Evolutionary conservation across 441 rosid species (phyloP), one percentile per base, ranked within the genome.

Genomic region (Pelargonium citronellum): DNA sequence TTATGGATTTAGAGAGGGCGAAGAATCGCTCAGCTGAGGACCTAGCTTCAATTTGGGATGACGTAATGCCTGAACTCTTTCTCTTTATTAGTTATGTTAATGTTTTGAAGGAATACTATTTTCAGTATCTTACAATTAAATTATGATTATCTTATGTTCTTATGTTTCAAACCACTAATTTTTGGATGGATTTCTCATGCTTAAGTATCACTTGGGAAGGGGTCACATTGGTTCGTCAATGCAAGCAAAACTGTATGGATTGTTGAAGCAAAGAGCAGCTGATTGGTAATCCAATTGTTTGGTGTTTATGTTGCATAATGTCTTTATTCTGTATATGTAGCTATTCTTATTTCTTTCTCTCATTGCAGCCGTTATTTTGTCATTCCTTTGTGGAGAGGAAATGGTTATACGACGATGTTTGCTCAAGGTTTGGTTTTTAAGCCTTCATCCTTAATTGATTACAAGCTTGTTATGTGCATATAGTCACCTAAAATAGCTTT

Each of bases 131-230:
- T 60, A 34, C 16, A 13, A 1, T 3, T 1, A 17, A 9, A 3
- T 17, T 58, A 20, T 17, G 22, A 22, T 58, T 58, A 10, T 3
- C 1, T 17, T 17, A 58, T 58, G 17, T 17, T 4, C 63, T 27
- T 30, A 27, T 6, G 22, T 19, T 8, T 67, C 11, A 39, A 34
- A 37, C 17, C 49, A 3, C 41, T 22, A 58, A 67, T 30, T 17
- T 19, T 53, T 53, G 12, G 37, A 39, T 75, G 66, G 47, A 17
- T 71, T 69, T 65, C 39, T 74, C 58, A 77, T 67, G 9, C 71
- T 19, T 51, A 81, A 94, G 98, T 94, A 84, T 87, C 96, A 94
- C 74, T 62, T 94, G 81, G 98, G 98, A 81, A 86, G 98, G 72
- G 95, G 97, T 71, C 96, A 94, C 51, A 87, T 91, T 75, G 90